Conservation (phyloP, 495 filamentous ascomycete genomes). For the Neurospora terricola region DNA sequence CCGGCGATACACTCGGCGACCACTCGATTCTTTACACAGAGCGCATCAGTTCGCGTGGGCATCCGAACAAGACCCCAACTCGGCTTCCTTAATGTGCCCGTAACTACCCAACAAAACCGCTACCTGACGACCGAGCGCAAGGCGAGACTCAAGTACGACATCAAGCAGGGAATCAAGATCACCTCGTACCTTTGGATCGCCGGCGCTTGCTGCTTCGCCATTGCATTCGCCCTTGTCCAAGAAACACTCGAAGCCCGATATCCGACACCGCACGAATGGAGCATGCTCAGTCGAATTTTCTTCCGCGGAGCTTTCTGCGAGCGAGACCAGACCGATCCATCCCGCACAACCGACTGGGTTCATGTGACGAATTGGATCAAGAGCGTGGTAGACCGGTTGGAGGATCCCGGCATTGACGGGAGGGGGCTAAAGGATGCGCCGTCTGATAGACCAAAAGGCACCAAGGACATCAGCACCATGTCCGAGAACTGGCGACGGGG, state of each 20-base stretch:
- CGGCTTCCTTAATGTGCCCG: conserved; percentile 56
- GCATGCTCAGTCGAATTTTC: conserved; percentile 47
- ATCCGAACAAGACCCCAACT: conserved; percentile 55
- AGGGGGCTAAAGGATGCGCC: conserved; percentile 42
- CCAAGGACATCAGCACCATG: conserved; percentile 59
- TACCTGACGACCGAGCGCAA: conserved; percentile 69
- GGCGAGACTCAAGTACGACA: conserved; percentile 53
- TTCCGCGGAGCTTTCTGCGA: conserved; percentile 49
- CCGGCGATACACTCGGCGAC: not conserved
- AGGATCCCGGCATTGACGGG: conserved; percentile 58
- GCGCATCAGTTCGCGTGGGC: conserved; percentile 9
- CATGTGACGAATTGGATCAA: conserved; percentile 44
- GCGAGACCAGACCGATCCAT: conserved; percentile 42
- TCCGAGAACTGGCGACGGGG: conserved; percentile 72
- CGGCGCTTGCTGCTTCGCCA: conserved; percentile 39
- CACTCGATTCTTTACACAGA: conserved; percentile 18
- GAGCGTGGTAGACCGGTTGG: conserved; percentile 48
- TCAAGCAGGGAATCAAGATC: conserved; percentile 51
- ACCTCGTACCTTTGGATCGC: conserved; percentile 46
- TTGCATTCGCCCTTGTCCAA: conserved; percentile 50
- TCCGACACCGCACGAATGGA: conserved; percentile 70
- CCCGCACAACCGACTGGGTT: conserved; percentile 53
- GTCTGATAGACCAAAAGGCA: conserved; percentile 16
- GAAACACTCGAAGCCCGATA: conserved; percentile 63
- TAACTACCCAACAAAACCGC: conserved; percentile 37